Evolutionary conservation across 2,329 filamentous ascomycete species (phyloP).

Genomic region (Pyricularia pennisetigena): DNA sequence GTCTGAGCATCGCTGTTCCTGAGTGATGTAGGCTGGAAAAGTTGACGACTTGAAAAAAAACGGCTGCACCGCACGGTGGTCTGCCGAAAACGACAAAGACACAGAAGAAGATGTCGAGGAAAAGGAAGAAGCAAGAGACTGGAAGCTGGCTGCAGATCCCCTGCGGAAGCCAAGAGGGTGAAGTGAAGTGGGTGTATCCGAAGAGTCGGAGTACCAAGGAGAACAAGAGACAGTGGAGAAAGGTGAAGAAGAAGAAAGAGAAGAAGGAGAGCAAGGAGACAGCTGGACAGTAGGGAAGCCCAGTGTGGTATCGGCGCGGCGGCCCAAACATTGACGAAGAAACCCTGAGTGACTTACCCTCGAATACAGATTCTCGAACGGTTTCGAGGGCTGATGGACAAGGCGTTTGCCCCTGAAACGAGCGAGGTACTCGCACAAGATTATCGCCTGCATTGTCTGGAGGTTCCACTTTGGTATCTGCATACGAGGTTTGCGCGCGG

Average conservation of each 20-base stretch:
- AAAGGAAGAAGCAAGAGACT: not conserved
- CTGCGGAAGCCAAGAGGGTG: not conserved
- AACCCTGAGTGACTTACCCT: slow-evolving; percentile 36
- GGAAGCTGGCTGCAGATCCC: not conserved
- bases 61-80: not conserved
- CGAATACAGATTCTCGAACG: slow-evolving; percentile 40
- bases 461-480: slow-evolving; percentile 39
- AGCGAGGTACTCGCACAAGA: slow-evolving; percentile 45
- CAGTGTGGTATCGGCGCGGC: slow-evolving; percentile 6
- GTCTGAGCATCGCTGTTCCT: slow-evolving; percentile 19
- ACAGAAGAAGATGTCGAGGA: slow-evolving; percentile 11
- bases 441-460: slow-evolving; percentile 40
- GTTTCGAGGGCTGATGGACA: slow-evolving; percentile 34
- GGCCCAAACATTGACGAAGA: slow-evolving; percentile 21
- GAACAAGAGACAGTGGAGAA: slow-evolving; percentile 13
- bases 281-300: slow-evolving; percentile 18
- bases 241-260: slow-evolving; percentile 14
- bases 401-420: slow-evolving; percentile 43
- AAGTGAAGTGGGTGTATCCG: not conserved
- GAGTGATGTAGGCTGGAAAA: not conserved
- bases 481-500: not conserved
- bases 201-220: slow-evolving; percentile 5
- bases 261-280: slow-evolving; percentile 12
- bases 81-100: slow-evolving; percentile 9
- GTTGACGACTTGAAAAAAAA: slow-evolving; percentile 1